Percentiles rank a stretch among this genome's conserved stretches.
Conservation (phyloP, 257 asterid species). For the Capsicum pubescens region DNA sequence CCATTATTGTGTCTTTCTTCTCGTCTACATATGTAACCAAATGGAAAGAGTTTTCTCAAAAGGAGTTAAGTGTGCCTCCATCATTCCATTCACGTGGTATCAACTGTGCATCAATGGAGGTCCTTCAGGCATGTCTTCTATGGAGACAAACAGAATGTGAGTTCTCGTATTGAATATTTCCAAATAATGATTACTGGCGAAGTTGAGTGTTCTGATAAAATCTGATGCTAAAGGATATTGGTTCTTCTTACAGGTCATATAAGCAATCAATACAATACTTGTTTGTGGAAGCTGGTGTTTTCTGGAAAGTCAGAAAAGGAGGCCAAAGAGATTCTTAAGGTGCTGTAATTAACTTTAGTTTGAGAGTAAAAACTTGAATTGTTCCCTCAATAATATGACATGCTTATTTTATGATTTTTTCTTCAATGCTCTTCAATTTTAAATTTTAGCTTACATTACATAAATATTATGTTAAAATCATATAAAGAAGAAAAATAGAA, state of each 20-base stretch:
- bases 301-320: conserved; percentile 63
- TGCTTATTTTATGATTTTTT: neutral
- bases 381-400: neutral
- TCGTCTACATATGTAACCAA: conserved; percentile 68
- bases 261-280: conserved; percentile 67
- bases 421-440: neutral
- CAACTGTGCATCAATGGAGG: conserved; percentile 73
- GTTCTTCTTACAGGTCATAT: conserved; percentile 63
- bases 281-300: conserved; percentile 69
- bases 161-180: conserved; percentile 29
- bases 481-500: conserved; percentile 20
- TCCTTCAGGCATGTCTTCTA: conserved; percentile 83
- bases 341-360: conserved; percentile 21
- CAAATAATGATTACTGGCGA: neutral
- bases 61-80: conserved; percentile 60
- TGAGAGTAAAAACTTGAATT: neutral
- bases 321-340: conserved; percentile 70
- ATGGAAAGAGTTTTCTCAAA: conserved; percentile 69
- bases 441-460: too few relatives aligned
- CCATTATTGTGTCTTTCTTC: conserved; percentile 75
- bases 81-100: conserved; percentile 71
- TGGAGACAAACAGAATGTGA: conserved; percentile 85
- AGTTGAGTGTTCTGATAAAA: neutral
- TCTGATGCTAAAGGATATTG: neutral
- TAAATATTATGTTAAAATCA: neutral